Evolutionary conservation across 140 eudicot species (phyloP).

Genomic region (Flaveria floridana): DNA sequence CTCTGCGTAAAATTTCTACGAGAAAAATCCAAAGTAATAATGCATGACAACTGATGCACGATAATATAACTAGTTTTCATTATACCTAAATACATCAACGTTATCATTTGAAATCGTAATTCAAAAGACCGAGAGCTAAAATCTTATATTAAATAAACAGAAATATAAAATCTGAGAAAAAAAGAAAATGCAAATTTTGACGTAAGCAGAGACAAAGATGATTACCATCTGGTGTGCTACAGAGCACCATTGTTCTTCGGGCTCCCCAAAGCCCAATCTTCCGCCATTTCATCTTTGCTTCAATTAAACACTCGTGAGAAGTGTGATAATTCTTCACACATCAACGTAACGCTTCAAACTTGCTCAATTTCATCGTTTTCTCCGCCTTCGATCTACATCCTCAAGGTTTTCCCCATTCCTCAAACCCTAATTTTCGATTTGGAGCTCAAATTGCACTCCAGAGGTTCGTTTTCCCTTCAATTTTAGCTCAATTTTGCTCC

Average conservation of each 20-base stretch:
- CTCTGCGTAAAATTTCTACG: no score
- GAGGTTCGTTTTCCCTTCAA: constrained; percentile 36
- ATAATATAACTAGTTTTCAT: no score
- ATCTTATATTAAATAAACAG: not conserved
- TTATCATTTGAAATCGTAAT: not conserved
- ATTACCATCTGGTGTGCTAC: constrained; percentile 28
- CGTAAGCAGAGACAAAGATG: constrained; percentile 31
- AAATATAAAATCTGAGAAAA: not conserved
- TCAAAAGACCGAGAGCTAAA: no score
- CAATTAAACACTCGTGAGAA: constrained; percentile 25
- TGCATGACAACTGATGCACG: no score
- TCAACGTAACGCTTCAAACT: constrained; percentile 27
- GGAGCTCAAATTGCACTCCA: constrained; percentile 19
- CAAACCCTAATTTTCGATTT: constrained; percentile 41
- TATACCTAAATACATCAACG: not conserved
- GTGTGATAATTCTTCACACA: constrained; percentile 26
- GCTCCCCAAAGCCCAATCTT: constrained; percentile 36
- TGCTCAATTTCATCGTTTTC: constrained; percentile 22
- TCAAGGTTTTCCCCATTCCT: constrained; percentile 8
- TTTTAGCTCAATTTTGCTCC: constrained; percentile 25
- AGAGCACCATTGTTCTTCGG: constrained; percentile 30
- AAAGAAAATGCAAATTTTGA: not conserved
- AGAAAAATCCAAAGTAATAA: no score
- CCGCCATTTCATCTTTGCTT: constrained; percentile 23
- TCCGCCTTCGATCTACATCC: constrained; percentile 3